Evolutionary conservation across 129 eudicot genomes (phyloP).

Genomic region (Arctium minus): DNA sequence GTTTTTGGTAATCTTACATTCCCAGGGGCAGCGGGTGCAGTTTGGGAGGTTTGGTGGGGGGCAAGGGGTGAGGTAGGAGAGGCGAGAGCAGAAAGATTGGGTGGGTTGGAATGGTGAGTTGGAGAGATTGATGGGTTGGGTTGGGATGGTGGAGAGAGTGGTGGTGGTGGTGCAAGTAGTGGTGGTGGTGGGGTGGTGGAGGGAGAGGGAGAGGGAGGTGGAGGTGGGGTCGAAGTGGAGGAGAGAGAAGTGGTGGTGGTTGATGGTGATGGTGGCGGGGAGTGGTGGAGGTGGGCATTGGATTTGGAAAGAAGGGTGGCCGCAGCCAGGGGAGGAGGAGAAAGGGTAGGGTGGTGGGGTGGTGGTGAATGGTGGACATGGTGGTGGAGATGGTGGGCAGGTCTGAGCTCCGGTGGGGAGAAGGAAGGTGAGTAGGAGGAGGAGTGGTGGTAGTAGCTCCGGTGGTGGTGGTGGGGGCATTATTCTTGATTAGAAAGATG

Average conservation of each 20-base stretch:
- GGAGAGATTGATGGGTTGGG: slow-evolving; percentile 40
- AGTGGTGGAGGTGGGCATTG: slow-evolving; percentile 52
- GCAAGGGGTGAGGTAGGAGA: slow-evolving; percentile 70
- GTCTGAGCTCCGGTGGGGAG: slow-evolving; percentile 13
- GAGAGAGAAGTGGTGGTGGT: slow-evolving; percentile 63
- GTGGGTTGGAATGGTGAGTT: slow-evolving; percentile 64
- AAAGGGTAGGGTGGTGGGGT: slow-evolving; percentile 69
- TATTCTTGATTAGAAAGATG: not conserved
- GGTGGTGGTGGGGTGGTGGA: slow-evolving; percentile 18
- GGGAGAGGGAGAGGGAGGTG: slow-evolving; percentile 51
- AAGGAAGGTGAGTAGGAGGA: slow-evolving; percentile 8
- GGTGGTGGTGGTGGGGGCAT: slow-evolving; percentile 32
- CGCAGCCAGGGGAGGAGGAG: slow-evolving; percentile 70
- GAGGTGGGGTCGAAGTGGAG: slow-evolving; percentile 46
- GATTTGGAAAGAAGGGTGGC: slow-evolving; percentile 91
- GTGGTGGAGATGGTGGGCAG: slow-evolving; percentile 17
- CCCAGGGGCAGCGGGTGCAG: slow-evolving; percentile 60
- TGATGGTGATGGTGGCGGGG: slow-evolving; percentile 57
- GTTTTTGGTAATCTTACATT: slow-evolving; percentile 64
- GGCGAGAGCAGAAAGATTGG: slow-evolving; percentile 75
- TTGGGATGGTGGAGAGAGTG: slow-evolving; percentile 35
- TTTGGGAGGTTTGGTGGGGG: slow-evolving; percentile 55
- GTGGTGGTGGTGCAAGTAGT: slow-evolving; percentile 26
- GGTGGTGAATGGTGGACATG: slow-evolving; percentile 77
- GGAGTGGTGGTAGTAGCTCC: slow-evolving; percentile 8